Conservation (phyloP, 768 basidiomycete species). For the Nidularia sp. region DNA sequence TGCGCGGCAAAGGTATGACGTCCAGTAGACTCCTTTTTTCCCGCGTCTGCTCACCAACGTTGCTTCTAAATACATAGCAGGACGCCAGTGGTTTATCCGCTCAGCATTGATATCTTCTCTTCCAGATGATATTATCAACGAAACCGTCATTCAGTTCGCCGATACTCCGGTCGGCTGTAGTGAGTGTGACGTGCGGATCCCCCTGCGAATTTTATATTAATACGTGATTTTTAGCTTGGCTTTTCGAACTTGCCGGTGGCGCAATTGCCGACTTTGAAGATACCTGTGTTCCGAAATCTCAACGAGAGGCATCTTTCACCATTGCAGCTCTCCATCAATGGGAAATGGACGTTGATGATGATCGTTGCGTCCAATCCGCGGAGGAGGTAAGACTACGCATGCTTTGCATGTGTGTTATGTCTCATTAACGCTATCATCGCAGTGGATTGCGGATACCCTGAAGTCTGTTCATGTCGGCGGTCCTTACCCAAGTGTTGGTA, state of each 20-base stretch:
- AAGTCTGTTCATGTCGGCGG: slow-evolving; percentile 72
- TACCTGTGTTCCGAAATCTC: slow-evolving; percentile 70
- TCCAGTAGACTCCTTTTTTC: neutral
- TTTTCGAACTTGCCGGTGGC: slow-evolving; percentile 88
- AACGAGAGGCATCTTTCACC: slow-evolving; percentile 79
- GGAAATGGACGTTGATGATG: slow-evolving; percentile 81
- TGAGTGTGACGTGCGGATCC: slow-evolving; percentile 33
- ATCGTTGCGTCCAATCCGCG: slow-evolving; percentile 75
- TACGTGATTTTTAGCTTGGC: slow-evolving; percentile 60
- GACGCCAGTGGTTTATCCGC: slow-evolving; percentile 89
- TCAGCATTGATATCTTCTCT: slow-evolving; percentile 79
- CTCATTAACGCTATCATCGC: slow-evolving; percentile 6
- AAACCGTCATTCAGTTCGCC: slow-evolving; percentile 78
- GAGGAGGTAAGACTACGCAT: slow-evolving; percentile 54
- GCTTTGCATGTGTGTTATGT: slow-evolving; percentile 2
- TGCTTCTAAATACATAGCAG: slow-evolving; percentile 37
- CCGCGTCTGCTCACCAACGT: neutral
- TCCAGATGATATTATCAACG: slow-evolving; percentile 81
- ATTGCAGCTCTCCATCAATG: slow-evolving; percentile 91
- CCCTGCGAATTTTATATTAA: neutral
- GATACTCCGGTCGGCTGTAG: slow-evolving; percentile 89
- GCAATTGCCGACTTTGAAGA: slow-evolving; percentile 71
- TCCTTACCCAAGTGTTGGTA: slow-evolving; percentile 77
- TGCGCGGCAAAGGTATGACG: slow-evolving; percentile 73
- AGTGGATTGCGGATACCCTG: slow-evolving; percentile 82